A percentile compares a stretch with the other conserved stretches of the same genome.
These are phyloP conservation scores for Saturnispora ahearnii DNA, from an alignment of 805 yeast species.

Conservation along the genomic window DNA sequence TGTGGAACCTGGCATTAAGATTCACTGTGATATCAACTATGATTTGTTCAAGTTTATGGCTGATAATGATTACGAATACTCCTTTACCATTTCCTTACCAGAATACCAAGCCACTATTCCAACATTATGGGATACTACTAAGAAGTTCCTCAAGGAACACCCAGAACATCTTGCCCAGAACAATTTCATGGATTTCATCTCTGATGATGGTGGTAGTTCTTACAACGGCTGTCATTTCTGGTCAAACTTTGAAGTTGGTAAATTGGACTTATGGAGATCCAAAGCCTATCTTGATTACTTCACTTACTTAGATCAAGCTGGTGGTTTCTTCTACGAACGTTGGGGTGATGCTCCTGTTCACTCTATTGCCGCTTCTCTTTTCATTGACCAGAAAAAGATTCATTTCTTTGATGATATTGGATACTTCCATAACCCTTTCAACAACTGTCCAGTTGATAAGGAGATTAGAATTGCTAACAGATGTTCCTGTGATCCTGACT, in stretches of 20 bases:
- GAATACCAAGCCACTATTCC: conserved; percentile 67
- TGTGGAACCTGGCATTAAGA: conserved; percentile 78
- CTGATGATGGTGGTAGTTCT: conserved; percentile 58
- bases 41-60: conserved; percentile 78
- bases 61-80: conserved; percentile 65
- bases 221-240: conserved; percentile 85
- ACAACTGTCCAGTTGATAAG: conserved; percentile 68
- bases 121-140: conserved; percentile 68
- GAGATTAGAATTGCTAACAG: conserved; percentile 46
- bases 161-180: conserved; percentile 52
- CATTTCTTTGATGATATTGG: conserved; percentile 84
- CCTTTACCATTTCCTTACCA: conserved; percentile 69
- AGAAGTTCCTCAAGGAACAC: conserved; percentile 46
- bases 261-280: conserved; percentile 64
- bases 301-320: conserved; percentile 63
- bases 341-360: conserved; percentile 97
- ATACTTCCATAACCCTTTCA: conserved; percentile 74
- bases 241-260: conserved; percentile 84
- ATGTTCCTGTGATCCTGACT: conserved; percentile 65
- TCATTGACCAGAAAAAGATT: conserved; percentile 57
- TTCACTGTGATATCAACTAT: conserved; percentile 74
- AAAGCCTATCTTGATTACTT: conserved; percentile 65
- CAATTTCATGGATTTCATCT: conserved; percentile 61
- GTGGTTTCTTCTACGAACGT: conserved; percentile 90
- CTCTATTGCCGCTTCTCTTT: conserved; percentile 76